phyloP scores from a whole-genome alignment of 192 early-diverging fungal genomes.

The Podila horticola region DNA sequence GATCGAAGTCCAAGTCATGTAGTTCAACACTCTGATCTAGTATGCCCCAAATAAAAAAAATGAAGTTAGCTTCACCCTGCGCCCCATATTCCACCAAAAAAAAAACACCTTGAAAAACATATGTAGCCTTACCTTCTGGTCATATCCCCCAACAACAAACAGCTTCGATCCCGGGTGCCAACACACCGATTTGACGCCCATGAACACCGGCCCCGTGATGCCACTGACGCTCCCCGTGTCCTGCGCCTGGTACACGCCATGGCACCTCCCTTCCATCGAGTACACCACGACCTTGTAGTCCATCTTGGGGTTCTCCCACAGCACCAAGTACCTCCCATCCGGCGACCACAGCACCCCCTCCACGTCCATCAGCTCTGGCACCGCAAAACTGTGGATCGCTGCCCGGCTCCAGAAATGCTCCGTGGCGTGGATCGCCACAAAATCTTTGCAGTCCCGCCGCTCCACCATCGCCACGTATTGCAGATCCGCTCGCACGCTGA shows the following conservation, averaged over 20 bases:
- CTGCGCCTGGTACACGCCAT: constrained; percentile 14
- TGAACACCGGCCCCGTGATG: not conserved
- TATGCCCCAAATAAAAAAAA: not conserved
- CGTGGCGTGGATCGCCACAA: constrained; percentile 37
- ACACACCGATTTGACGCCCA: constrained; percentile 78
- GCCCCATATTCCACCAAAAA: constrained; percentile 6
- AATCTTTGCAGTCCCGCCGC: constrained; percentile 36
- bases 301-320: constrained; percentile 76
- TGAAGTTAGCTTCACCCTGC: not conserved
- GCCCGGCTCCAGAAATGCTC: constrained; percentile 35
- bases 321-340: constrained; percentile 79
- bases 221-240: not conserved
- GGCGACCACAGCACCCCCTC: constrained; percentile 88
- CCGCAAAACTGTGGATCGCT: constrained; percentile 28
- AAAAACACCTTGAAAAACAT: not conserved
- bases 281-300: constrained; percentile 56
- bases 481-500: constrained; percentile 29
- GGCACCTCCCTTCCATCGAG: constrained; percentile 34
- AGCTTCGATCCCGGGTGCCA: constrained; percentile 85
- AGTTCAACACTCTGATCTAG: constrained; percentile 74
- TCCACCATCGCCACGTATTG: constrained; percentile 45
- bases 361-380: constrained; percentile 66
- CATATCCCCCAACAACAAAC: constrained; percentile 87
- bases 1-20: constrained; percentile 76
- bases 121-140: constrained; percentile 74